Percentiles rank a stretch among this genome's conserved stretches.
Conservation (phyloP, 73 alveolate genomes). For the Tetrahymena borealis region DNA sequence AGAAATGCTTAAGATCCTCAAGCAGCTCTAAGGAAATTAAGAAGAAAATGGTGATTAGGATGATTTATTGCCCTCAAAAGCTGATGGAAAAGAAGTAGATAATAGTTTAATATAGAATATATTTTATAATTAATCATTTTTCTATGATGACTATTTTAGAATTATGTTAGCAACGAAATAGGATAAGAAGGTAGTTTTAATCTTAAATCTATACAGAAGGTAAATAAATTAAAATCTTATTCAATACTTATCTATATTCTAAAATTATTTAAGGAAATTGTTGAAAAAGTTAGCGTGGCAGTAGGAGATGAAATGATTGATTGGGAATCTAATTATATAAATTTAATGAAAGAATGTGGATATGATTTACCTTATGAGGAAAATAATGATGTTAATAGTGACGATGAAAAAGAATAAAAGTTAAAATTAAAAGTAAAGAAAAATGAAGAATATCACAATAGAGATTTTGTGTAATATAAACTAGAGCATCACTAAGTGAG, state of each 20-base stretch:
- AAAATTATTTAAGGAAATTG: not conserved
- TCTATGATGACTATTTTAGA: no score
- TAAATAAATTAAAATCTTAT: no score
- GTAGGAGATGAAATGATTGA: not conserved
- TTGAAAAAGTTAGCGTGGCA: not conserved
- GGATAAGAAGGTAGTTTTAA: no score
- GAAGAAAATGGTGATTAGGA: not conserved
- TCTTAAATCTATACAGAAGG: no score
- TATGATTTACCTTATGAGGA: not conserved
- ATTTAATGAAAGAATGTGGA: not conserved
- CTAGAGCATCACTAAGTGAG: not conserved
- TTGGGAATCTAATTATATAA: not conserved
- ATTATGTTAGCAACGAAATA: no score
- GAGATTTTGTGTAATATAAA: not conserved
- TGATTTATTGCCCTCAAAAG: no score
- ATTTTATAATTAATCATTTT: no score
- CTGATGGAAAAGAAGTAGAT: no score
- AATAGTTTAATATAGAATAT: no score
- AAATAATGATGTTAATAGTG: not conserved
- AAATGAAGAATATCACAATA: not conserved
- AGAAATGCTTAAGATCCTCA: not conserved
- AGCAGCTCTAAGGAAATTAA: not conserved
- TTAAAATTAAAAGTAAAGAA: not conserved
- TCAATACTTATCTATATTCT: no score
- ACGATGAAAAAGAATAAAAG: not conserved